Conservation (phyloP, 305 asterid species). For the Fraxinus latifolia region DNA sequence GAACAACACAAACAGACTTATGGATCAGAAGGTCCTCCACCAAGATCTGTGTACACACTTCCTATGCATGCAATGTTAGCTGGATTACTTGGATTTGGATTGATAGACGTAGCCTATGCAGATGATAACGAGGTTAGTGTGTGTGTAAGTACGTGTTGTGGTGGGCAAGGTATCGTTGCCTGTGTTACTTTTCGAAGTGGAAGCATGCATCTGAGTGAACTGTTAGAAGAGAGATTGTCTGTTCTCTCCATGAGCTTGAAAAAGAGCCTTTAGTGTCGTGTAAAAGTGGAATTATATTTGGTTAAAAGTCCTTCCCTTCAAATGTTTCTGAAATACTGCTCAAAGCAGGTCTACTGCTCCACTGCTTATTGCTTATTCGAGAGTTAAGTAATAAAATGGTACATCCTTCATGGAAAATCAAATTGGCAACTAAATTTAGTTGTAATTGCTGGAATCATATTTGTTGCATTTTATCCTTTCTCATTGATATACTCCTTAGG, state of each 20-base stretch:
- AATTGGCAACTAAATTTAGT: neutral
- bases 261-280: neutral
- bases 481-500: neutral
- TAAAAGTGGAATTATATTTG: neutral
- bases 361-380: neutral
- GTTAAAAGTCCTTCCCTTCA: neutral
- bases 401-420: neutral
- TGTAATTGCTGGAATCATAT: neutral
- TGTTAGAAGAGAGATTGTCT: neutral
- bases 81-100: slow-evolving; percentile 73
- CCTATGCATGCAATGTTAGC: slow-evolving; percentile 48
- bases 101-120: slow-evolving; percentile 57
- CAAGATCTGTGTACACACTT: slow-evolving; percentile 22
- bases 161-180: neutral
- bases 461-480: neutral
- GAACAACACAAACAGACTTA: slow-evolving; percentile 27
- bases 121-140: slow-evolving; percentile 63
- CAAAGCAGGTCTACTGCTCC: neutral
- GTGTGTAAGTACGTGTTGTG: slow-evolving; percentile 9
- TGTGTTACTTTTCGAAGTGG: neutral
- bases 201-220: neutral
- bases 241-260: neutral
- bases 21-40: slow-evolving; percentile 33
- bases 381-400: neutral
- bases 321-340: neutral